A percentile compares a stretch with the other conserved stretches of the same genome.
Evolutionary conservation across 805 yeast species (phyloP).

Genomic region (Gaillardinia entomophila): DNA sequence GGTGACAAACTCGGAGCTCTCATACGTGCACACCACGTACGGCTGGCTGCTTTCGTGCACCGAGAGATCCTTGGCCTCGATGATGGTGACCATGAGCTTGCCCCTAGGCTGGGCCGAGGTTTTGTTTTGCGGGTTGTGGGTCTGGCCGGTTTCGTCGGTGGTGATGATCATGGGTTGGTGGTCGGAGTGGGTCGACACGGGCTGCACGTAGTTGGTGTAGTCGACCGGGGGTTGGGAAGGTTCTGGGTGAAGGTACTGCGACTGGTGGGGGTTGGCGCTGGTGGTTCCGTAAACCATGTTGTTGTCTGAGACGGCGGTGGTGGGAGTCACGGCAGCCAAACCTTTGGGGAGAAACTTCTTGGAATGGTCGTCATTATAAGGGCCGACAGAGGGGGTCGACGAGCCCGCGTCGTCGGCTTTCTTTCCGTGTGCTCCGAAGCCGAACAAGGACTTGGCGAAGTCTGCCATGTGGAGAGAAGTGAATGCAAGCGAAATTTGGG

Average conservation of each 20-base stretch:
- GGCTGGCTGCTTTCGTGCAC: slow-evolving; percentile 63
- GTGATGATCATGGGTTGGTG: slow-evolving; percentile 29
- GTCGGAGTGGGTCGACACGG: slow-evolving; percentile 3
- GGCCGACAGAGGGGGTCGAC: no score
- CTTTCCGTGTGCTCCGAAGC: slow-evolving; percentile 31
- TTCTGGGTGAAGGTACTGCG: slow-evolving; percentile 1
- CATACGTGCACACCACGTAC: slow-evolving; percentile 87
- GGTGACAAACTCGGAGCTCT: slow-evolving; percentile 84
- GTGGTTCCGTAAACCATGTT: slow-evolving; percentile 70
- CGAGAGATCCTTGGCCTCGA: slow-evolving; percentile 70
- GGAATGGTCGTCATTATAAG: no score
- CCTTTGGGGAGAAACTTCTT: slow-evolving; percentile 32
- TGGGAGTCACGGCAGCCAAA: slow-evolving; percentile 43
- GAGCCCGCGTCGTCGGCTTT: slow-evolving; percentile 8
- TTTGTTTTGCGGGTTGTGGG: slow-evolving; percentile 16
- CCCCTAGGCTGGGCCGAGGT: slow-evolving; percentile 59
- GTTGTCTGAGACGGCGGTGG: slow-evolving; percentile 61
- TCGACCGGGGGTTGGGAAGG: slow-evolving; percentile 1
- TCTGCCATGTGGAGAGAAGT: slow-evolving; percentile 28
- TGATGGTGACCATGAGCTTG: slow-evolving; percentile 70
- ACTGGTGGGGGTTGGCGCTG: slow-evolving; percentile 12
- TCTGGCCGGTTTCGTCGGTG: slow-evolving; percentile 36
- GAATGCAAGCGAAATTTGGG: background rate
- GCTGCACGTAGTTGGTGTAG: background rate
- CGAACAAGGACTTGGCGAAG: slow-evolving; percentile 40